These are phyloP conservation scores for Dorcoceras hygrometricum DNA, from an alignment of 257 asterid species.

Conservation along the genomic window DNA sequence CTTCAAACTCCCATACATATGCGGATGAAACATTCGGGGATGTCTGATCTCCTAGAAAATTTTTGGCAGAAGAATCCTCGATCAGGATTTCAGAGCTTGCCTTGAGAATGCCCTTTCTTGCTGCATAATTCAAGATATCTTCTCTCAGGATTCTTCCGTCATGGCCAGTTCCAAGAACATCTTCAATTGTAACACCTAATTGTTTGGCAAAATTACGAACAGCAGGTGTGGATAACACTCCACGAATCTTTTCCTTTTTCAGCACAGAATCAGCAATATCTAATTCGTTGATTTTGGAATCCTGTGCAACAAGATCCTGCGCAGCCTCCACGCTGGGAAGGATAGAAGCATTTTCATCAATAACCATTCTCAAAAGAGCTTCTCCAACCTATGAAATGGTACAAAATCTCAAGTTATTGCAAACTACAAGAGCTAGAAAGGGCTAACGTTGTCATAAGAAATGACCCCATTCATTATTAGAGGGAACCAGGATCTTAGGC, in stretches of 20 bases:
- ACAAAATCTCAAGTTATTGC: slow-evolving; percentile 10
- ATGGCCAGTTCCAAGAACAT: slow-evolving; percentile 72
- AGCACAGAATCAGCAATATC: slow-evolving; percentile 37
- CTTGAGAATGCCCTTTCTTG: slow-evolving; percentile 42
- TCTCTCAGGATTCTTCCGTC: slow-evolving; percentile 72
- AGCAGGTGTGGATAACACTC: slow-evolving; percentile 72
- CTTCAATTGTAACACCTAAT: slow-evolving; percentile 56
- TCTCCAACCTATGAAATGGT: slow-evolving; percentile 75
- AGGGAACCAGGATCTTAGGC: background rate
- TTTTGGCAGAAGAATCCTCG: slow-evolving; percentile 26
- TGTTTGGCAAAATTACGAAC: slow-evolving; percentile 80
- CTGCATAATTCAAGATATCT: slow-evolving; percentile 59
- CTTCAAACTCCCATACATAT: slow-evolving; percentile 49
- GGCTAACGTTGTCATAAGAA: background rate
- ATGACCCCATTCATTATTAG: background rate
- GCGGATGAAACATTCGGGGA: slow-evolving; percentile 34
- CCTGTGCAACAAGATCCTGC: slow-evolving; percentile 35
- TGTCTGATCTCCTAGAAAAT: slow-evolving; percentile 29
- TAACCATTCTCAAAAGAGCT: slow-evolving; percentile 68
- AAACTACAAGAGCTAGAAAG: slow-evolving; percentile 24
- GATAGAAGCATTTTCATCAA: slow-evolving; percentile 46
- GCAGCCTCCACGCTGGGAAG: slow-evolving; percentile 31
- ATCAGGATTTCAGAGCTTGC: slow-evolving; percentile 29
- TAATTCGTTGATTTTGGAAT: slow-evolving; percentile 28
- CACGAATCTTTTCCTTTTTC: slow-evolving; percentile 35